Conservation (phyloP, 148 eudicot species). For the Cornus kousa region DNA sequence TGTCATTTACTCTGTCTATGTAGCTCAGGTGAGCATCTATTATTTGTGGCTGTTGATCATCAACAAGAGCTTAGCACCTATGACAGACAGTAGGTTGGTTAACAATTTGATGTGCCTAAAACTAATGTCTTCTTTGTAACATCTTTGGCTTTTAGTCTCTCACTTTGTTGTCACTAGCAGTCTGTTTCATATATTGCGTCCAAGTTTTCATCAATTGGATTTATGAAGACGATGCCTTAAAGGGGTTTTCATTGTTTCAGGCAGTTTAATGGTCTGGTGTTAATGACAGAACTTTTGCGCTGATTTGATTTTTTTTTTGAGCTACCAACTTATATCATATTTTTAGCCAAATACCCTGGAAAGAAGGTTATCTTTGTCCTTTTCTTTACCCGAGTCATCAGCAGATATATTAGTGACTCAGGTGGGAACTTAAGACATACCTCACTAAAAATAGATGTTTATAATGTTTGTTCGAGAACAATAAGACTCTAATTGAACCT, state of each 20-base stretch:
- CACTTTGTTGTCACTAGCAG: no score
- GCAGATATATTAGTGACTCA: background rate
- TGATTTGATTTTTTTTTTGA: no score
- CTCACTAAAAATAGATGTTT: background rate
- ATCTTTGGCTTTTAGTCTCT: background rate
- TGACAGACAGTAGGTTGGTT: background rate
- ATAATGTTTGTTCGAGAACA: background rate
- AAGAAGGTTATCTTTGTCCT: background rate
- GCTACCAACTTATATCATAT: no score
- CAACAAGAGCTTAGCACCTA: background rate
- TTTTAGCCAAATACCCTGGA: no score
- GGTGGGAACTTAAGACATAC: background rate
- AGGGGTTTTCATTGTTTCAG: background rate
- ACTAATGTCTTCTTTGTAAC: background rate
- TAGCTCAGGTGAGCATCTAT: no score
- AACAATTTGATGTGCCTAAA: background rate
- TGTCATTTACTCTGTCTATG: no score
- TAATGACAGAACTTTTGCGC: no score
- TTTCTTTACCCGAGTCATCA: background rate
- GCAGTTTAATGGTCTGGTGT: background rate
- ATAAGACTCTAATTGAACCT: background rate
- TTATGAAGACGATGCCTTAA: background rate
- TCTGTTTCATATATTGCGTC: no score
- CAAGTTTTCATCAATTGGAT: background rate
- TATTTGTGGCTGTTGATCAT: background rate